Evolutionary conservation across 1,139 yeast species (phyloP).

Genomic region (Geotrichum bryndzae): DNA sequence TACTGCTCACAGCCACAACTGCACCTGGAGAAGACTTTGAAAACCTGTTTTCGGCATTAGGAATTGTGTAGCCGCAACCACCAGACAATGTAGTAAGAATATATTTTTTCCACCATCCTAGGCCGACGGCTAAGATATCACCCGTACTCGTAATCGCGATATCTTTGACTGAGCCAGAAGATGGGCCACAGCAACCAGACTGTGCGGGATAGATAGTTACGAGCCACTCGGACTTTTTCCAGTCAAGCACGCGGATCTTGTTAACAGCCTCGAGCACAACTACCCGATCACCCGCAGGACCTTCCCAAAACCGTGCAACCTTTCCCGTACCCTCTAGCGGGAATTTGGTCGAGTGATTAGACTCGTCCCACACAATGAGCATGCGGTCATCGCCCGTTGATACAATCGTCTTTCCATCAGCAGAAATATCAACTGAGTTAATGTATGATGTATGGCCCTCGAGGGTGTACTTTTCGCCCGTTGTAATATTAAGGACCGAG

Average conservation of each 20-base stretch:
- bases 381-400: constrained; percentile 34
- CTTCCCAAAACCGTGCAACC: constrained; percentile 34
- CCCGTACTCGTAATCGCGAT: constrained; percentile 26
- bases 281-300: constrained; percentile 31
- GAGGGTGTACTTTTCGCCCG: constrained; percentile 16
- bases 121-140: constrained; percentile 33
- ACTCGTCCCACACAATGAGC: constrained; percentile 30
- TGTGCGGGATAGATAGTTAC: constrained; percentile 31
- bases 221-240: constrained; percentile 33
- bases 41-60: constrained; percentile 22
- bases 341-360: constrained; percentile 21
- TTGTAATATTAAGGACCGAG: constrained; percentile 18
- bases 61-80: constrained; percentile 29
- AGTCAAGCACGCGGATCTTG: constrained; percentile 32
- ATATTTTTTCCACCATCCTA: constrained; percentile 37
- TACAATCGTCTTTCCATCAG: constrained; percentile 30
- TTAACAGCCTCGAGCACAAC: constrained; percentile 35
- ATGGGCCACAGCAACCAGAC: constrained; percentile 22
- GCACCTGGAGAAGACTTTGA: constrained; percentile 1
- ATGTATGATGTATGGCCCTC: constrained; percentile 31
- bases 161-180: constrained; percentile 25
- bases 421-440: constrained; percentile 33
- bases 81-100: constrained; percentile 24
- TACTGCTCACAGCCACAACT: constrained; percentile 1
- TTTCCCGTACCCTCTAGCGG: constrained; percentile 28